Evolutionary conservation across 106 monocot species (phyloP), one percentile per base, ranked within the genome.

Genomic region (Allium fistulosum): DNA sequence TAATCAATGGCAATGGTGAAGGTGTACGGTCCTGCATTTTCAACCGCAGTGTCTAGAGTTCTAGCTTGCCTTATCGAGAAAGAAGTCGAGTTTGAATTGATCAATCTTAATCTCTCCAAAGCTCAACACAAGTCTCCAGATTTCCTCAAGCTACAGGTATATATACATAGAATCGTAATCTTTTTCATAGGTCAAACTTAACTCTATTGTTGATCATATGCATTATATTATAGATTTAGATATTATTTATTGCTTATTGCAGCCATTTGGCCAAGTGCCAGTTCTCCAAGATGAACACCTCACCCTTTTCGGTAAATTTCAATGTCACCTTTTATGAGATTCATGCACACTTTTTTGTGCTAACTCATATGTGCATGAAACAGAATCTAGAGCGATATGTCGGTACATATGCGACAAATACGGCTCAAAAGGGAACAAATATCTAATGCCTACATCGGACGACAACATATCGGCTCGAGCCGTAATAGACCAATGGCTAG

Each of bases 61-160:
- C 67, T 91, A 57, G 84, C 84, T 8, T 92, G 91, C 76, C 84
- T 87, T 49, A 51, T 85, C 11, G 91, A 92, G 80, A 92, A 92
- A 70, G 75, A 92, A 12, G 77, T 92, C 10, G 66, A 77, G 7
- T 84, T 82, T 71, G 68, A 84, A 49, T 65, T 79, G 66, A 51
- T 69, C 28, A 55, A n/a, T 27, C 46, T 80, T 16, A 14, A 82
- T 69, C 70, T 80, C 68, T 62, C 69, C 62, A 80, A 87, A 60
- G 69, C 77, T 53, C 62, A 84, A 22, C 77, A 71, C 72, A 84
- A 78, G 67, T 74, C 82, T 17, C 64, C 77, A 4, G 84, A 87
- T 66, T 78, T 77, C 79, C 65, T 73, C 65, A 70, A 69, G 49
- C 79, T 83, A 50, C 83, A 82, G 82, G 82, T 77, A 49, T 37